A percentile compares a stretch with the other conserved stretches of the same genome.
Evolutionary conservation across 2,329 filamentous ascomycete genomes (phyloP).

Genomic region (Chaetomium olivaceum): DNA sequence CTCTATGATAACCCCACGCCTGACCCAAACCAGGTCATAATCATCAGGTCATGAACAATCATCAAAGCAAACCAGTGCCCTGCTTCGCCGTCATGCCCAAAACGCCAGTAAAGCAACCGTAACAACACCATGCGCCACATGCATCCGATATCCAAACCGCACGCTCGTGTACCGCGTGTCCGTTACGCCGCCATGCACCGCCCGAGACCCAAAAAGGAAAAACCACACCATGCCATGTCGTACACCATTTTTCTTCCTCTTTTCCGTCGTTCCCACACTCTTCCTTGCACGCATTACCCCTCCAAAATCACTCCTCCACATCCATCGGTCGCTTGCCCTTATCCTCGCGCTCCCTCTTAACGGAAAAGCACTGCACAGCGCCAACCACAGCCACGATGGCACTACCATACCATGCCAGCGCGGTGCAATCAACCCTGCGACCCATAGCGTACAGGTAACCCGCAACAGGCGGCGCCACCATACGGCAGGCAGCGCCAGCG

Average conservation of each 20-base stretch:
- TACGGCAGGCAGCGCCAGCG: conserved; percentile 65
- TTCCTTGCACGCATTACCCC: neutral
- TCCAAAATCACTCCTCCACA: conserved; percentile 1
- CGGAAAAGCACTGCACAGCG: conserved; percentile 60
- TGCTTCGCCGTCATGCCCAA: neutral
- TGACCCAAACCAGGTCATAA: neutral
- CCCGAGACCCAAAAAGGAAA: neutral
- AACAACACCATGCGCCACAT: conserved; percentile 4
- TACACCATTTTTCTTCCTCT: neutral
- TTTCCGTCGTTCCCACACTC: neutral
- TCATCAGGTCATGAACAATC: conserved; percentile 7
- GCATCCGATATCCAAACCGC: neutral
- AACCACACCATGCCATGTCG: neutral
- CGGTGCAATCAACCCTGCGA: conserved; percentile 59
- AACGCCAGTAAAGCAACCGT: neutral
- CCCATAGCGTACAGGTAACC: conserved; percentile 65
- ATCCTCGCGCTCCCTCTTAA: conserved; percentile 40
- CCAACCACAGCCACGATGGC: conserved; percentile 57
- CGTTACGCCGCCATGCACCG: neutral
- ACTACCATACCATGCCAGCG: conserved; percentile 64
- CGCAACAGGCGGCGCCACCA: conserved; percentile 64
- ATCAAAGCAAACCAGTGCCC: conserved; percentile 1
- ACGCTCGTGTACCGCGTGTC: conserved; percentile 1
- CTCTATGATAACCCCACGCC: neutral
- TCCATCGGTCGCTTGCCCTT: conserved; percentile 1